Base-by-base conservation (phyloP, 768 basidiomycete species). In the Clavulina sp. region DNA sequence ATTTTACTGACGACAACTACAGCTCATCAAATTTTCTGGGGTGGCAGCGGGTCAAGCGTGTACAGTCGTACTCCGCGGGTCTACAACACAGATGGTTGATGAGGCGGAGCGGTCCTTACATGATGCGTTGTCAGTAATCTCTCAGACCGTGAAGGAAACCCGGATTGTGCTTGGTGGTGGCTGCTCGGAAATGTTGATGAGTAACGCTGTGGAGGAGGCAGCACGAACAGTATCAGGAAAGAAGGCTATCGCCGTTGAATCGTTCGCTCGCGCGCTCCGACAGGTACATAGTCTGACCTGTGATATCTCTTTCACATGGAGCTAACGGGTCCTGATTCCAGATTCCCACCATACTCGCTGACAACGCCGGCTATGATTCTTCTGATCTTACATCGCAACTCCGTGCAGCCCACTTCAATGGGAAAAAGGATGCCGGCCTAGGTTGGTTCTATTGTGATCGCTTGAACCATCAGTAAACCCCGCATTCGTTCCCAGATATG, bases 11-110 rank as follows among this genome's bases (percentile, higher is more conserved):
- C 19, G 9, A 19, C 13, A 21, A 9, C n/a, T 33, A 9, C 48
- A 97, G 92, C 74, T 99, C 56, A 95, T 97, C 71, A 99, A 97
- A 69, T 99, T 99, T 73, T 97, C 95, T 5, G 95, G 95, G 40
- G 93, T 99, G 38, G 91, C 92, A 9, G 91, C 93, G 19, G 93
- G 93, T 9, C 81, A 93, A 66, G 95, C 95, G 21, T 97, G 95
- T 64, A 99, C 95, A 0, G 91, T 97, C 49, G 93, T 99, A 28
- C 75, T 99, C 5, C 85, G 95, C 32, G 95, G 95, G 13, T 95
- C 92, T 34, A 97, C 95, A 21, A 83, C 81, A 56, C 95, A 99
- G 64, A 99, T 99, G 93, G 83, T 99, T 24, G 95, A 97, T 60
- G 95, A 99, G 65, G 95, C 95, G 1, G 95, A 97, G 61, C 82